These are phyloP conservation scores for Hyaloscypha finlandica DNA, from an alignment of 495 filamentous ascomycete species.

Conservation along the genomic window DNA sequence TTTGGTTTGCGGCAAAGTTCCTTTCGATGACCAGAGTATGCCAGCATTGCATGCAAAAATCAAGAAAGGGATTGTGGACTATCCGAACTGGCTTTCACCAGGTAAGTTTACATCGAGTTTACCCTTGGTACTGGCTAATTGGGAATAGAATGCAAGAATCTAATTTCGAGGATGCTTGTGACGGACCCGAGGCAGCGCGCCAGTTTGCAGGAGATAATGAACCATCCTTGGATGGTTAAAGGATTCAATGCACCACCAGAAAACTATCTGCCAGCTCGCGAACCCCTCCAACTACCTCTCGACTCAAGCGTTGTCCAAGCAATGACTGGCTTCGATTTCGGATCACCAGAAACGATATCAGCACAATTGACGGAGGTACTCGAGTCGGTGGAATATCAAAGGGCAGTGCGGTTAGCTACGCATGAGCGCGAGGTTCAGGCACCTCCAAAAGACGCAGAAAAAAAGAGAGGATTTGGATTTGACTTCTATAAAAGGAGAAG, in stretches of 20 bases:
- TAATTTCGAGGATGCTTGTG: conserved; percentile 95
- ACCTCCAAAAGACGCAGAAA: conserved; percentile 69
- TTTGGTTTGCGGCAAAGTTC: conserved; percentile 95
- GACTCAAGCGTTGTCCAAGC: conserved; percentile 81
- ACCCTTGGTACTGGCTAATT: background rate
- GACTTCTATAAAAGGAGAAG: conserved; percentile 97
- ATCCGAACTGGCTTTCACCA: conserved; percentile 86
- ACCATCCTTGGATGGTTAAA: conserved; percentile 97
- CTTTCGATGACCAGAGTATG: conserved; percentile 99
- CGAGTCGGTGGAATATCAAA: conserved; percentile 89
- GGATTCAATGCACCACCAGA: conserved; percentile 84
- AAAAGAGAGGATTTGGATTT: conserved; percentile 84
- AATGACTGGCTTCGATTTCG: conserved; percentile 99
- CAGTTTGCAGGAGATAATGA: conserved; percentile 88
- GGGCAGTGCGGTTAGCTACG: conserved; percentile 62
- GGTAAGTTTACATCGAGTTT: conserved; percentile 55
- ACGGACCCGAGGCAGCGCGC: conserved; percentile 90
- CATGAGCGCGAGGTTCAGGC: conserved; percentile 65
- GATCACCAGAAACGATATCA: conserved; percentile 77
- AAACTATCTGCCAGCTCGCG: conserved; percentile 81
- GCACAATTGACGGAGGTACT: conserved; percentile 80
- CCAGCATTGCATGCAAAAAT: conserved; percentile 98
- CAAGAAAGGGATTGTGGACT: conserved; percentile 95
- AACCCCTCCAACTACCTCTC: conserved; percentile 81
- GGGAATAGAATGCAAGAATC: conserved; percentile 75